Base-by-base conservation (phyloP, 2,329 filamentous ascomycete genomes). In the Thelonectria blattea region DNA sequence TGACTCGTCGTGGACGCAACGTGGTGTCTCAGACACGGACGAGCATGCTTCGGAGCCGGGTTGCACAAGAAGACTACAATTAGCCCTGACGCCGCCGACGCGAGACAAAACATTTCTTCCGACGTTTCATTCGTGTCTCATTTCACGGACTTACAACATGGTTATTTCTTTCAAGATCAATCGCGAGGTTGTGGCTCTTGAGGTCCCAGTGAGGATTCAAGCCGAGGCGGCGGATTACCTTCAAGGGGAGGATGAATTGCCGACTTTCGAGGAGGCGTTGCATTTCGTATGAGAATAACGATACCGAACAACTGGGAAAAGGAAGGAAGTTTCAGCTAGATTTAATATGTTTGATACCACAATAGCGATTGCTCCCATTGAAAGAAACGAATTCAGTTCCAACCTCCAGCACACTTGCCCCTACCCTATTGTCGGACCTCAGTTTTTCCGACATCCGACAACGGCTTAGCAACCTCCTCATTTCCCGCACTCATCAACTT, bases 101-200 rank as follows among this genome's bases (percentile, higher is more conserved):
- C 47, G 47, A 2, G 30, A 34, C 14, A 49, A 49, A 10, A 37
- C 47, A 18, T 20, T 49, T 14, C 47, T 49, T 18, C 47, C 47
- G 9, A 49, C 27, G 10, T 37, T 49, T 37, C 47, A 49, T 34
- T 49, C 47, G 18, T 49, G 47, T 22, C 47, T 49, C n/a, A 49
- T 49, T 34, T 49, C 47, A 27, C 27, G 47, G 7, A 49, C 47
- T 2, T 49, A 49, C 17, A 37, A 34, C 5, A 37, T 49, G 8
- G 27, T 10, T 3, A 2, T 49, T 20, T 49, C 47, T 22, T 49
- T 49, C 15, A 17, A 24, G 9, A 9, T 49, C 5, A 14, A 49
- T 18, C 27, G 17, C 9, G 47, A 49, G 15, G 30, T 10, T 18
- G 18, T 49, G 3, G 22, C 27, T 10, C 10, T 49, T n/a, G 47